Base-by-base conservation (phyloP, 2,329 filamentous ascomycete species). In the Triangularia setosa region DNA sequence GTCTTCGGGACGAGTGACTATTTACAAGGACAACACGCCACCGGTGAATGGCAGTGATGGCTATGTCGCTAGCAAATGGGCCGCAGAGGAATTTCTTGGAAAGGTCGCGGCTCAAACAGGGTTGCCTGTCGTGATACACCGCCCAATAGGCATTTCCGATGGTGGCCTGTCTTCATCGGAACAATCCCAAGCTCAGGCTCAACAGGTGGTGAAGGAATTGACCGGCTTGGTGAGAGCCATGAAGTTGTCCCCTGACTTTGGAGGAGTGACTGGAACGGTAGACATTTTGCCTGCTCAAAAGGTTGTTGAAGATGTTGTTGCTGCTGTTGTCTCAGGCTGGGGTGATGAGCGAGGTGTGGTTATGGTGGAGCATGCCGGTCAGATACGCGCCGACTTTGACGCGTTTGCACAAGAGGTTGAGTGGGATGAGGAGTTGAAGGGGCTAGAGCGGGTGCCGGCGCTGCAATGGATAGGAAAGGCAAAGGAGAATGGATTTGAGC, bases 1-100 rank as follows among this genome's bases (percentile, higher is more conserved):
- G 8, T 76, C 74, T 0, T 68, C 73, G 0, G 69, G 68, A 3
- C 65, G 68, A 21, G 63, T 72, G 18, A 35, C 40, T 14, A 23
- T 28, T 9, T 28, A 28, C 27, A 28, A 28, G 27, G 27, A 28
- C 9, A 4, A 63, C 18, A 61, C 60, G 23, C 66, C 64, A 4
- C 63, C 62, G 5, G 27, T 16, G 7, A 55, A 65, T 48, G 58
- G 60, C 53, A n/a, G 18, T 3, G 63, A 69, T 27, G 76, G 76
- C 9, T 78, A 78, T 58, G 57, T 69, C 0, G 65, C 72, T 1
- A 64, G 66, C 28, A 77, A 77, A 60, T 78, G 75, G 76, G 75
- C 68, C 4, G 69, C 69, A 54, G 76, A 79, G 61, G 40, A 35
- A 0, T 65, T 73, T 6, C 70, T 78, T 0, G 75, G 77, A 67